Evolutionary conservation across 2,329 filamentous ascomycete genomes (phyloP), one percentile per base, ranked within the genome.

Genomic region (Huntiella decipiens): DNA sequence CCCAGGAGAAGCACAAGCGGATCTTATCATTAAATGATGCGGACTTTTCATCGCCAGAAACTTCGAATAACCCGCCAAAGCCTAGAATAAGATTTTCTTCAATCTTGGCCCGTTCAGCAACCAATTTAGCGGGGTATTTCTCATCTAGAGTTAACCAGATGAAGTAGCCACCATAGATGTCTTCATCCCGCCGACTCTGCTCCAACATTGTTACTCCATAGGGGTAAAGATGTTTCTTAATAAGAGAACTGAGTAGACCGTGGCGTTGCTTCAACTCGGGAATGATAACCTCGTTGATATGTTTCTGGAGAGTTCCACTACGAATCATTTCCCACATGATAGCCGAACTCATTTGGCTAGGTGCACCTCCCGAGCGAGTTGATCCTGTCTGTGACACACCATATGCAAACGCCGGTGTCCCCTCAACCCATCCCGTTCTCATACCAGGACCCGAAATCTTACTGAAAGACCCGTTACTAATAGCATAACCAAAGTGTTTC

Each of bases 381-480:
- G 66, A 64, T 1, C 68, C 73, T 15, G 70, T 73, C 53, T 69
- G 65, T 11, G 67, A 61, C 0, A 74, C 53, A 0, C 73, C 74
- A 43, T 62, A 56, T 2, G 62, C 64, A 54, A 74, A 70, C 34
- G 63, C 66, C 0, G 68, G 64, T 4, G 75, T 78, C 0, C 72
- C 80, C 58, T 94, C 85, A 1, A 77, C 73, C 87, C 87, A 96
- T n/a, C 88, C 88, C 0, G 82, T 87, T 10, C 88, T 70, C 43
- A 82, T 62, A 0, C 88, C 91, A 0, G 88, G 86, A 0, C 76
- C 85, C 22, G 77, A 71, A 34, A 96, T 76, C 60, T 98, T 98
- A 58, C 77, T 84, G 60, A 96, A 96, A 5, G 79, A 85, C 16
- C 82, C 86, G 58, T 96, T 96, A 55, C 81, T 87, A 33, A 87